phyloP scores from a whole-genome alignment of 1,284 basidiomycete species.

The Fomitopsis schrenkii region DNA sequence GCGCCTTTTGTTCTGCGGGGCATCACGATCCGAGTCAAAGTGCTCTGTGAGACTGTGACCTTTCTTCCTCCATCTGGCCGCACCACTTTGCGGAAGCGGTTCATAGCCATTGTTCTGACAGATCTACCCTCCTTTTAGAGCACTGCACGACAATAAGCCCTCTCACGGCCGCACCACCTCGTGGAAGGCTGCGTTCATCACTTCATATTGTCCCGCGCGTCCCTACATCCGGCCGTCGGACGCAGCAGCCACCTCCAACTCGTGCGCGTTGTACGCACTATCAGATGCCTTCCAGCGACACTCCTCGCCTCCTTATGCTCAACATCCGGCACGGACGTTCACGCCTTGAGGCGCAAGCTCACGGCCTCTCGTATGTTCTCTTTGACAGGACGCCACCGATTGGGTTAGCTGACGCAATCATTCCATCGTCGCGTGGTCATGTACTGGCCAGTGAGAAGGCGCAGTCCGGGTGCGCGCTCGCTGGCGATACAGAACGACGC shows the following conservation, averaged over 20 bases:
- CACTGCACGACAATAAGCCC: background rate
- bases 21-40: background rate
- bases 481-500: too few species aligned
- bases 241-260: background rate
- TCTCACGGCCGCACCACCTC: background rate
- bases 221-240: background rate
- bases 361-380: background rate
- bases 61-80: background rate
- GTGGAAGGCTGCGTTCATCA: slow-evolving; percentile 3
- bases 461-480: too few species aligned
- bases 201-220: background rate
- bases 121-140: background rate
- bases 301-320: background rate
- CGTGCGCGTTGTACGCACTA: background rate
- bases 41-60: background rate
- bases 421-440: background rate
- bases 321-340: background rate
- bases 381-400: background rate
- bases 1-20: background rate
- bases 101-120: background rate
- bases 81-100: background rate
- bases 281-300: background rate
- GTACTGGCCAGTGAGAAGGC: background rate
- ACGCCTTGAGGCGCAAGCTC: background rate
- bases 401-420: background rate